Conservation (phyloP, 2,329 filamentous ascomycete species). For the Exophiala mesophila region DNA sequence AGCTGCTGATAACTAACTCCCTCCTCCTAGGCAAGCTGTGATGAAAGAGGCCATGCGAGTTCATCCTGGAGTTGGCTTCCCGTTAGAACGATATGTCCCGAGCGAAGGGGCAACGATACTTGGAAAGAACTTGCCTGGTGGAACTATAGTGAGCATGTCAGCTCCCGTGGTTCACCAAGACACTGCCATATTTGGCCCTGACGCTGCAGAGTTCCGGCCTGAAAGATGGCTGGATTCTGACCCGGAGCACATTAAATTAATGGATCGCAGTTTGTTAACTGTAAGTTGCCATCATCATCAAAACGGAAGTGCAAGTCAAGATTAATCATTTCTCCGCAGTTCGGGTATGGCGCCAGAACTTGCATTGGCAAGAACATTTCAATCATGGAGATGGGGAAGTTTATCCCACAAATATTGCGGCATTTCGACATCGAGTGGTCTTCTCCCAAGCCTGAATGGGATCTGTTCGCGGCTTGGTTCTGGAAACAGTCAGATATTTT, state of each 20-base stretch:
- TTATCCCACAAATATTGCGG: conserved; percentile 32
- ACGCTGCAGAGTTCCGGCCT: conserved; percentile 33
- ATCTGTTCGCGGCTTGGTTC: conserved; percentile 3
- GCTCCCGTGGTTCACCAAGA: conserved; percentile 12
- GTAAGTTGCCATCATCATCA: conserved; percentile 1
- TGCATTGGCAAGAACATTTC: conserved; percentile 37
- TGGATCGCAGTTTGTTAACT: conserved; percentile 25
- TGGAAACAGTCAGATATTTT: conserved; percentile 5
- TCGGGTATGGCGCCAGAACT: conserved; percentile 28
- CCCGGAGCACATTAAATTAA: conserved; percentile 25
- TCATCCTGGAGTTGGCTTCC: conserved; percentile 31
- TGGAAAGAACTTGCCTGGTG: conserved; percentile 14
- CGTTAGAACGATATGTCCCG: conserved; percentile 26
- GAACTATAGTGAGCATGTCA: conserved; percentile 27
- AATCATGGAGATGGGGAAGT: conserved; percentile 35
- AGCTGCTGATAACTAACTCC: neutral
- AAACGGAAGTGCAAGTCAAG: neutral
- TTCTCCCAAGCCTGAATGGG: conserved; percentile 3
- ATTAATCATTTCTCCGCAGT: conserved; percentile 30
- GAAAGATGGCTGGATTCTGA: conserved; percentile 42
- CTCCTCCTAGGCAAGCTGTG: conserved; percentile 28
- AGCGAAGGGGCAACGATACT: conserved; percentile 23
- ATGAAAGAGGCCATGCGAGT: conserved; percentile 39
- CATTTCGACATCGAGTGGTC: conserved; percentile 24
- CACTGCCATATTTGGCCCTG: conserved; percentile 15